These are phyloP conservation scores for Suillus weaverae DNA, from an alignment of 768 basidiomycete species.

Conservation along the genomic window DNA sequence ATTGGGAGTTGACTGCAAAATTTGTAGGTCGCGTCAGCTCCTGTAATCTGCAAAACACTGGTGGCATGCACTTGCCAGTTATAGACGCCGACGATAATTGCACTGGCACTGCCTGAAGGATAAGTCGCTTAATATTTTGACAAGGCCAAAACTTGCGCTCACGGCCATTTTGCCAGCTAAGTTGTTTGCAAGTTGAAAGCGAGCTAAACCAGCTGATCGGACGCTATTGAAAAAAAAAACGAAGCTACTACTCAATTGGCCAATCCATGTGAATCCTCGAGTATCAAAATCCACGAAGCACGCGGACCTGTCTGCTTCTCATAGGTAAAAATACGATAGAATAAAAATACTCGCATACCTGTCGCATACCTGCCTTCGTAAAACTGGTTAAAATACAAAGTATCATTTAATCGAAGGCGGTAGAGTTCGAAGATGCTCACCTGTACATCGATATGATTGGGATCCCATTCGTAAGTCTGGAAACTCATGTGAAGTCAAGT, in stretches of 20 bases:
- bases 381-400: not conserved
- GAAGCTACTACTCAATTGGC: not conserved
- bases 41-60: not conserved
- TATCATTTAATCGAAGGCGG: too few relatives aligned
- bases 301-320: not conserved
- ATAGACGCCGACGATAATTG: not conserved
- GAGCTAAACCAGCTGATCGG: not conserved
- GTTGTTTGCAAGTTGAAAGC: not conserved
- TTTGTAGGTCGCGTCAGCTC: not conserved
- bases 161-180: not conserved
- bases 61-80: not conserved
- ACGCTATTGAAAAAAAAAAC: not conserved
- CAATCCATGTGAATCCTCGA: not conserved
- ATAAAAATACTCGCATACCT: not conserved
- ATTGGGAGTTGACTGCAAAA: not conserved
- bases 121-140: not conserved
- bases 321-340: not conserved
- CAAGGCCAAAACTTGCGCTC: not conserved
- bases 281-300: not conserved
- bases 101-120: not conserved
- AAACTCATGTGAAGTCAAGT: not conserved
- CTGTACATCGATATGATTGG: not conserved
- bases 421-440: not conserved
- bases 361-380: not conserved
- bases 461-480: not conserved